Evolutionary conservation across 2,329 filamentous ascomycete genomes (phyloP), one percentile per base, ranked within the genome.

Genomic region (Stemphylium vesicarium): DNA sequence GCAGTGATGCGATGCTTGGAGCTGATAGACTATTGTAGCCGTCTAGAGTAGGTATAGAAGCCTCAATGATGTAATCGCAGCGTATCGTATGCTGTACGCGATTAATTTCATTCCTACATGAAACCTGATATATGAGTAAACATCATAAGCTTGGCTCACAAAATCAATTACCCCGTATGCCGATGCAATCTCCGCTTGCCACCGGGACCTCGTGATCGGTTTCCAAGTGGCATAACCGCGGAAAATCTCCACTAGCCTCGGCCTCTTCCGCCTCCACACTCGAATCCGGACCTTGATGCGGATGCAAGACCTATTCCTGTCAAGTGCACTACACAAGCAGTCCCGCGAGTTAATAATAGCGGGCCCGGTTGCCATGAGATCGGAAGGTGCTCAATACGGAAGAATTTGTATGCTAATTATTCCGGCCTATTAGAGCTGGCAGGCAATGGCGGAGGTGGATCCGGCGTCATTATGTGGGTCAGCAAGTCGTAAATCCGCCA

Each of bases 21-120:
- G 47, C 29, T 8, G 35, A 45, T 32, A 50, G 37, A n/a, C 22
- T 60, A 7, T 29, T 50, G 9, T 59, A 53, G 38, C 24, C 9
- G 7, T 29, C 10, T 11, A 29, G 26, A 29, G 26, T 29, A 29
- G 10, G 26, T 29, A 11, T 29, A 2, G 5, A 29, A 29, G 26
- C 26, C 7, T 29, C 9, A 29, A 29, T 11, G 10, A 29, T 29
- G 26, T 29, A 2, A 7, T 11, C 9, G 5, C 26, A 29, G 9
- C 7, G 8, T 11, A 29, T 29, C 26, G 26, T 29, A 29, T 10
- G 26, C 26, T 29, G 26, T 9, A 10, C 26, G 10, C 26, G 2
- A 29, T 29, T 10, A 11, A 11, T 29, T 11, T 9, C 4, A 29
- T 29, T 11, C 10, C 26, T 10, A 29, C 26, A 9, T 11, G 9